These are phyloP conservation scores for Ophiobolus disseminans DNA, from an alignment of 2,329 filamentous ascomycete species.

Conservation along the genomic window DNA sequence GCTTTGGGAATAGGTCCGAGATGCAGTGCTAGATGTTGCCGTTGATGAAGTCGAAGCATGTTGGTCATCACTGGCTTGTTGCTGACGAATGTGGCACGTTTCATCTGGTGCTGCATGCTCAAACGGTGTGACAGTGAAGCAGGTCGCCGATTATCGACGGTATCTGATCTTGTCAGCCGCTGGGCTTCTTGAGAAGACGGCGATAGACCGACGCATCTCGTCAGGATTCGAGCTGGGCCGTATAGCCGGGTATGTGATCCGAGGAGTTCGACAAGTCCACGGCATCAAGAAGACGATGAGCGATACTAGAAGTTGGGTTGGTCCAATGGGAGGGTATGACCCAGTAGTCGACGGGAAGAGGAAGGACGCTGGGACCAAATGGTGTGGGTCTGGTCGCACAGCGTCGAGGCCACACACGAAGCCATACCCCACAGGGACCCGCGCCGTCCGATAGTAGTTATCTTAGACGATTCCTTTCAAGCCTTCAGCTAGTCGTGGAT, in stretches of 20 bases:
- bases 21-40: background rate
- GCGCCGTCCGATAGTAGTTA: conserved; percentile 6
- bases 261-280: conserved; percentile 8
- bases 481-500: conserved; percentile 8
- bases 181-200: background rate
- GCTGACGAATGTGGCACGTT: background rate
- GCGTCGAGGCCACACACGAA: conserved; percentile 12
- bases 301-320: conserved; percentile 3
- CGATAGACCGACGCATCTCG: background rate
- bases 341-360: conserved; percentile 8
- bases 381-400: conserved; percentile 5
- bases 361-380: conserved; percentile 12
- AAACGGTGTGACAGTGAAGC: background rate
- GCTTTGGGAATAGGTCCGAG: background rate
- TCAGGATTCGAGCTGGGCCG: background rate
- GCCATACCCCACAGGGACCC: conserved; percentile 17
- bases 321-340: conserved; percentile 12
- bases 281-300: conserved; percentile 9
- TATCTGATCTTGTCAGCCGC: background rate
- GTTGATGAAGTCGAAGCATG: background rate
- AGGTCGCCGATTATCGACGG: too few species aligned
- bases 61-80: background rate
- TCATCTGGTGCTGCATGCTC: background rate
- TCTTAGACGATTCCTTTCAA: conserved; percentile 7
- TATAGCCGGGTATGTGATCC: conserved; percentile 3